Conservation (phyloP, 1,139 yeast genomes). For the Kodamaea fungicola region DNA sequence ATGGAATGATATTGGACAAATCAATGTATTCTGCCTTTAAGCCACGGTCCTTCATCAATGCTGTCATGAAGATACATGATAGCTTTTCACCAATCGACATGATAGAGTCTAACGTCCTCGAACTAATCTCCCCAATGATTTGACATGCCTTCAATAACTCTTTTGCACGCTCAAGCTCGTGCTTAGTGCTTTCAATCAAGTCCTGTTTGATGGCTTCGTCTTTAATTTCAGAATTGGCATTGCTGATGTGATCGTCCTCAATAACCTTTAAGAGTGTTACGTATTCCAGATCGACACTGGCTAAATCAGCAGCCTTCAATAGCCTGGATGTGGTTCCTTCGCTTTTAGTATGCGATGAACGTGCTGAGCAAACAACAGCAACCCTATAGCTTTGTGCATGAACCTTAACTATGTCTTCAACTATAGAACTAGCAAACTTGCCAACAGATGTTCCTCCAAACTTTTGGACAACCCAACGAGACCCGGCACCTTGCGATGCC, state of each 20-base stretch:
- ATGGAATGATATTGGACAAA: conserved; percentile 66
- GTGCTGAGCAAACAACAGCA: conserved; percentile 96
- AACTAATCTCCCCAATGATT: conserved; percentile 85
- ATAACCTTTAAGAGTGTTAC: conserved; percentile 55
- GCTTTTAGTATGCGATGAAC: conserved; percentile 84
- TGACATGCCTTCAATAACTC: conserved; percentile 81
- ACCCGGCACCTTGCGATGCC: conserved; percentile 16
- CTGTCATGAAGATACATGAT: conserved; percentile 84
- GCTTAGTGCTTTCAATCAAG: conserved; percentile 54
- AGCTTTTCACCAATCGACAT: conserved; percentile 94
- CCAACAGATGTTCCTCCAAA: conserved; percentile 99
- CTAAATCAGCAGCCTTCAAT: conserved; percentile 74
- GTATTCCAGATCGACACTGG: conserved; percentile 57
- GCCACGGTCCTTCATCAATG: conserved; percentile 78
- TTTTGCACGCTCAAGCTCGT: conserved; percentile 64
- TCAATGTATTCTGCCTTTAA: conserved; percentile 75
- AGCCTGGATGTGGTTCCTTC: conserved; percentile 94
- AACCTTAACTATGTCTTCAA: conserved; percentile 73
- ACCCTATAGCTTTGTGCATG: conserved; percentile 62
- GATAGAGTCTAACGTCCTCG: conserved; percentile 83
- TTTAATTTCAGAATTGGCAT: conserved; percentile 58
- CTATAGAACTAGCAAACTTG: conserved; percentile 81
- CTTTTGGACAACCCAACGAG: conserved; percentile 84
- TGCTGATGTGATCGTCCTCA: conserved; percentile 71
- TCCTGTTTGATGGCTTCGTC: conserved; percentile 40